These are phyloP conservation scores for Russula virescens DNA, from an alignment of 768 basidiomycete genomes.

Conservation along the genomic window DNA sequence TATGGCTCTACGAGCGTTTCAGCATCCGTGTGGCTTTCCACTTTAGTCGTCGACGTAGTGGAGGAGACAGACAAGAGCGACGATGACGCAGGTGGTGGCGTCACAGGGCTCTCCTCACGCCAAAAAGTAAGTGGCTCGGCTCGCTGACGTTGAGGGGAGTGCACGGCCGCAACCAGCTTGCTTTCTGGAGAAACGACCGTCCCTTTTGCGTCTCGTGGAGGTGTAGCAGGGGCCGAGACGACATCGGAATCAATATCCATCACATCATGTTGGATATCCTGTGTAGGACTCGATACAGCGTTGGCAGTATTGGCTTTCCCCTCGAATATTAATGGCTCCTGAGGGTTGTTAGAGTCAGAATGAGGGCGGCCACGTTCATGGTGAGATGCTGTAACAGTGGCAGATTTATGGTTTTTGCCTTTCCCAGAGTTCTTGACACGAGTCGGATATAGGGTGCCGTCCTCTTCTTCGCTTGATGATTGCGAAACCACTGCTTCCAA, in stretches of 20 bases:
- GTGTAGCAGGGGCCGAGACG: neutral
- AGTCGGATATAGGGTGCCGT: neutral
- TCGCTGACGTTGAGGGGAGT: neutral
- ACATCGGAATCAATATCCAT: constrained; percentile 11
- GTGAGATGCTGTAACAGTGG: neutral
- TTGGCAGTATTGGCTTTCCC: neutral
- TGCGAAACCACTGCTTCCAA: constrained; percentile 4
- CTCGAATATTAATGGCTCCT: neutral
- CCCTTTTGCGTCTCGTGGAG: neutral
- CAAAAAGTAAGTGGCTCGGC: neutral
- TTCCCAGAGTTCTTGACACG: constrained; percentile 1
- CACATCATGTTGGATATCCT: neutral
- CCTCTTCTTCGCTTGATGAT: constrained; percentile 4
- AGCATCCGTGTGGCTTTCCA: constrained; percentile 15
- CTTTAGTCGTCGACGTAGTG: constrained; percentile 20
- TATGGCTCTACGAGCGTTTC: constrained; percentile 26
- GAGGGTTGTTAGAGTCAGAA: constrained; percentile 4
- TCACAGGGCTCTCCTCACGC: neutral
- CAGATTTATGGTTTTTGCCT: neutral
- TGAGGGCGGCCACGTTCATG: neutral
- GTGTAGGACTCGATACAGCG: neutral
- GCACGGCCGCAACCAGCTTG: neutral
- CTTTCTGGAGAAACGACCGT: neutral
- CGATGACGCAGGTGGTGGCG: constrained; percentile 20
- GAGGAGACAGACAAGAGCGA: constrained; percentile 19